Evolutionary conservation across 306 rosid species (phyloP), one percentile per base, ranked within the genome.

Genomic region (Gynostemma pentaphyllum): DNA sequence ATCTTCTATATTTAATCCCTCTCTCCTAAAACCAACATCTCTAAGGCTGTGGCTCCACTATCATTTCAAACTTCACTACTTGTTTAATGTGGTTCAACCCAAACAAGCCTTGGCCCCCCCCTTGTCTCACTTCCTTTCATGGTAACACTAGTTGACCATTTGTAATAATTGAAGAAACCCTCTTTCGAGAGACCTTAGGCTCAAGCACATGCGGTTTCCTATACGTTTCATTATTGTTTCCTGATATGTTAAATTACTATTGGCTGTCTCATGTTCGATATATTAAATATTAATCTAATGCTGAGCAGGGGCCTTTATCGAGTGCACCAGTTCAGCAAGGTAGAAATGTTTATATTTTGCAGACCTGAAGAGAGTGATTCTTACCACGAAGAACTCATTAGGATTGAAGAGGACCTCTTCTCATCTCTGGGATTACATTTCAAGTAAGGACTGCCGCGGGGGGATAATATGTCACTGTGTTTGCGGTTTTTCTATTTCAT

Each of bases 281-380:
- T 59, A 19, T 59, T 45, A 59, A 36, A 5, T 37, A 37, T 21
- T 21, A 37, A 21, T 36, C 30, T 15, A 51, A 71, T 70, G 50
- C 30, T 75, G 63, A 65, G 56, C 94, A 88, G 98, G 85, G 98
- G 98, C 68, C 96, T 92, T 29, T 88, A 92, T 79, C 87, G 98
- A 70, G 98, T 92, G 42, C 98, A 92, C 83, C 99, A 92, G 76
- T 92, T 92, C 86, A 86, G 96, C 88, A 92, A 92, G 82, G 80
- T 78, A 70, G 99, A 92, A 76, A 86, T 88, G 96, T 92, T 92
- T 74, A 70, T 92, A 30, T 69, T 92, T 55, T 92, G 99, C 77
- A 90, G 71, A 28, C 85, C 96, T 4, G 94, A 84, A 57, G 94
- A 92, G 80, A 88, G 99, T 37, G 95, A 82, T 23, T 67, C 71